These are phyloP conservation scores for Lasiodiplodia sp. DNA, from an alignment of 2,329 filamentous ascomycete genomes.

Conservation along the genomic window DNA sequence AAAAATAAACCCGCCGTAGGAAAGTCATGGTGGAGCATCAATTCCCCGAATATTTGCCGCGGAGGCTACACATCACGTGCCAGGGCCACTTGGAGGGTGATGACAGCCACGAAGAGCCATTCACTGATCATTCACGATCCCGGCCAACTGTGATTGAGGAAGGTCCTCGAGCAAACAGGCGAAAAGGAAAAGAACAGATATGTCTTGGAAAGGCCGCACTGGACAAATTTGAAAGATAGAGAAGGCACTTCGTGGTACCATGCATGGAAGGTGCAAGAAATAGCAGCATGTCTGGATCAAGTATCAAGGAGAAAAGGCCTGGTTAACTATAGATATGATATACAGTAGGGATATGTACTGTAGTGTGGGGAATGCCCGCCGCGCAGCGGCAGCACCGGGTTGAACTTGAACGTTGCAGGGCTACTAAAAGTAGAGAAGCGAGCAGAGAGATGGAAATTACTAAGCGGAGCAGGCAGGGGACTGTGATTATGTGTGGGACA, in stretches of 20 bases:
- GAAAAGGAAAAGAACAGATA: background rate
- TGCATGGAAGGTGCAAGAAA: background rate
- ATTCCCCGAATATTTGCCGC: background rate
- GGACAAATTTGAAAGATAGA: background rate
- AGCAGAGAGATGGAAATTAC: too few relatives aligned
- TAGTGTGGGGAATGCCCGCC: background rate
- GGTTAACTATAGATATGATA: background rate
- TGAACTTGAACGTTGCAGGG: background rate
- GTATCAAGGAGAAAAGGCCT: background rate
- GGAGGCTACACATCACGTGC: background rate
- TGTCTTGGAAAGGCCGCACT: background rate
- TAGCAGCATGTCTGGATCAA: background rate
- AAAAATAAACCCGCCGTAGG: background rate
- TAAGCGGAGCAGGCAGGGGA: background rate
- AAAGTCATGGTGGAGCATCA: background rate
- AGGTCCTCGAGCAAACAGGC: background rate
- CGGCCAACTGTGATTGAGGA: background rate
- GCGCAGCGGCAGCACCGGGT: background rate
- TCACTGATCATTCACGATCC: background rate
- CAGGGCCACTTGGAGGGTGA: background rate
- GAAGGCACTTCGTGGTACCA: background rate
- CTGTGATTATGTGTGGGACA: background rate
- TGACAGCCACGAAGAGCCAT: background rate
- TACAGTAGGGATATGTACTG: background rate
- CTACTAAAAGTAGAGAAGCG: background rate